Evolutionary conservation across 2,329 filamentous ascomycete species (phyloP), one percentile per base, ranked within the genome.

Genomic region (Aspergillus caelatus): DNA sequence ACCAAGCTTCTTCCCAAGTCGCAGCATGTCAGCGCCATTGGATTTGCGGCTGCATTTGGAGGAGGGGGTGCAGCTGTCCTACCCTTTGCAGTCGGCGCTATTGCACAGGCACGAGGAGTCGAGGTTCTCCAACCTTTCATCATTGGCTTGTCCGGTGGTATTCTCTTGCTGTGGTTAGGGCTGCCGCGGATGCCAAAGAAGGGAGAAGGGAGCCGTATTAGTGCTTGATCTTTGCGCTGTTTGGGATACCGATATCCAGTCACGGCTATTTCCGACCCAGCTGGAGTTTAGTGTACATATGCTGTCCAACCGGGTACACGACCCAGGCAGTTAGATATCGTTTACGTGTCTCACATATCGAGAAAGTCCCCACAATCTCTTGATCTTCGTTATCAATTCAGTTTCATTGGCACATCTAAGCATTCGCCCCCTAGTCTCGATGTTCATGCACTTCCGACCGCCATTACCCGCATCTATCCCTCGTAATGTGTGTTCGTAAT

Each of bases 41-140:
- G 92, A 0, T 94, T 95, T 70, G 89, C 89, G 0, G 88, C 91
- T 1, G 91, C 91, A 0, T 88, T 94, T 74, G 92, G 92, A 3
- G 89, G 91, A 0, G 85, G 84, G 1, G 92, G 92, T 0, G 91
- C 88, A 1, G 74, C 75, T 1, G 69, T 78, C 28, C 71, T 81
- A 39, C 79, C 79, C 1, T 81, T 82, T 63, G 74, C 72, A 0
- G 75, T 81, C 0, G 79, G 79, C 21, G 80, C 80, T 1, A 75
- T 82, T 62, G 80, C 79, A 5, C 84, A 88, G 72, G 79, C 81
- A 2, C 84, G 82, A 65, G 86, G 86, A 14, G 86, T 88, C 11
- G 75, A 83, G 72, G 85, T 88, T 2, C 71, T 88, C 68, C 86
- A 88, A 74, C 86, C 86, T 4, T 83, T 88, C 71, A 81, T 34